Conservation (phyloP, 139 green algal species). For the Tetradesmus obliquus region DNA sequence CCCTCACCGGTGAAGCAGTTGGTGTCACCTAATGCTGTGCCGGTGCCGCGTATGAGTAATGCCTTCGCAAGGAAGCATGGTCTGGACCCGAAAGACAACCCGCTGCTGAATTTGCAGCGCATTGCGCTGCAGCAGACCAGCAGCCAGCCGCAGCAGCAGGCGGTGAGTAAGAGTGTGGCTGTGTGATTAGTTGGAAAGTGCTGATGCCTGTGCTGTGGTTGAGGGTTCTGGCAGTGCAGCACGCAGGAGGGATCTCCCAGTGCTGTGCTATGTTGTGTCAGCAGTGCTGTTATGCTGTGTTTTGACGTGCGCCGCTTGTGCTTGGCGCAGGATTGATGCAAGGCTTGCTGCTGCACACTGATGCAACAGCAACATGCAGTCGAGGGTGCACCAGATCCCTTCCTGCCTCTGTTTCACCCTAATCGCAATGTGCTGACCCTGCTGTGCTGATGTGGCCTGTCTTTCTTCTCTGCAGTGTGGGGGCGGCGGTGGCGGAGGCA, state of each 20-base stretch:
- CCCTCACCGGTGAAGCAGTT: slow-evolving; percentile 24
- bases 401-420: background rate
- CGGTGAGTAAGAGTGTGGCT: background rate
- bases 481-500: background rate
- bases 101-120: slow-evolving; percentile 41
- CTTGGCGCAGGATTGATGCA: too few relatives aligned
- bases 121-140: slow-evolving; percentile 28
- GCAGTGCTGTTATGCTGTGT: too few relatives aligned
- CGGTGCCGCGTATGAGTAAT: slow-evolving; percentile 65
- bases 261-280: too few relatives aligned
- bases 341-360: too few relatives aligned
- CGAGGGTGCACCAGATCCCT: too few relatives aligned
- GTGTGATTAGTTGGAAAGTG: too few relatives aligned
- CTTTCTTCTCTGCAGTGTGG: background rate
- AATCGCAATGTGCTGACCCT: background rate
- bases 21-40: slow-evolving; percentile 23
- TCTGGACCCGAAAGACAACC: slow-evolving; percentile 73
- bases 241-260: too few relatives aligned
- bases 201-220: too few relatives aligned
- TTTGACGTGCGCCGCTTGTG: too few relatives aligned
- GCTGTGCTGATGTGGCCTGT: background rate
- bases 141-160: background rate
- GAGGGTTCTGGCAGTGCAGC: too few relatives aligned
- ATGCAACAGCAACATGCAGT: too few relatives aligned
- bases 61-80: slow-evolving; percentile 83